These are phyloP conservation scores for Aspergillus arachidicola DNA, from an alignment of 2,329 filamentous ascomycete genomes.

Conservation along the genomic window DNA sequence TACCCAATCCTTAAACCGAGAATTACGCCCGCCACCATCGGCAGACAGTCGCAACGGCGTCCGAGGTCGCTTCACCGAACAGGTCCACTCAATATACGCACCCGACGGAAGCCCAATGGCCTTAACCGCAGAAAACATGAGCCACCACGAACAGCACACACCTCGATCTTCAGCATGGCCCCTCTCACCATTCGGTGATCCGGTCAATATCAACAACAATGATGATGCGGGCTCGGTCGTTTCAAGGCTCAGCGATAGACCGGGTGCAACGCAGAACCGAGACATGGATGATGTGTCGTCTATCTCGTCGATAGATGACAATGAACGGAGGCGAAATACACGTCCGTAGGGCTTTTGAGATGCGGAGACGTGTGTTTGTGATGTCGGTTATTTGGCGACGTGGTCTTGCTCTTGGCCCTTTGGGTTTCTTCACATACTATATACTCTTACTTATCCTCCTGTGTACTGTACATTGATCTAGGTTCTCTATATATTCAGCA, in stretches of 20 bases:
- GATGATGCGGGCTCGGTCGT: conserved; percentile 32
- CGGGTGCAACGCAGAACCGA: conserved; percentile 9
- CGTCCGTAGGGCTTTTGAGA: background rate
- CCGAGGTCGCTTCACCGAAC: conserved; percentile 6
- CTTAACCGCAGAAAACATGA: background rate
- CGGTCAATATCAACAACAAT: conserved; percentile 2
- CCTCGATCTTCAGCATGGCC: conserved; percentile 10
- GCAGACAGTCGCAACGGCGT: background rate
- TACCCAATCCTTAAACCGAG: background rate
- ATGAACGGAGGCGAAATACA: background rate
- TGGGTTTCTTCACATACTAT: background rate
- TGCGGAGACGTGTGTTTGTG: background rate
- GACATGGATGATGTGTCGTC: conserved; percentile 35
- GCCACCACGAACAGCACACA: conserved; percentile 3
- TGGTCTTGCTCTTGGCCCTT: background rate
- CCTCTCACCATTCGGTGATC: conserved; percentile 27
- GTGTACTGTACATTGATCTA: background rate
- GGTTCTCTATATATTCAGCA: background rate
- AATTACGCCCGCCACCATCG: background rate
- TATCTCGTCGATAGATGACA: conserved; percentile 33
- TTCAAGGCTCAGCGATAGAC: conserved; percentile 22
- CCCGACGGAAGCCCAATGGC: conserved; percentile 1
- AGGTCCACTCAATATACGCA: background rate
- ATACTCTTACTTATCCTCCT: background rate
- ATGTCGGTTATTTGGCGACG: background rate